phyloP scores from a whole-genome alignment of 768 basidiomycete species.

The Hygrocybe punicea region DNA sequence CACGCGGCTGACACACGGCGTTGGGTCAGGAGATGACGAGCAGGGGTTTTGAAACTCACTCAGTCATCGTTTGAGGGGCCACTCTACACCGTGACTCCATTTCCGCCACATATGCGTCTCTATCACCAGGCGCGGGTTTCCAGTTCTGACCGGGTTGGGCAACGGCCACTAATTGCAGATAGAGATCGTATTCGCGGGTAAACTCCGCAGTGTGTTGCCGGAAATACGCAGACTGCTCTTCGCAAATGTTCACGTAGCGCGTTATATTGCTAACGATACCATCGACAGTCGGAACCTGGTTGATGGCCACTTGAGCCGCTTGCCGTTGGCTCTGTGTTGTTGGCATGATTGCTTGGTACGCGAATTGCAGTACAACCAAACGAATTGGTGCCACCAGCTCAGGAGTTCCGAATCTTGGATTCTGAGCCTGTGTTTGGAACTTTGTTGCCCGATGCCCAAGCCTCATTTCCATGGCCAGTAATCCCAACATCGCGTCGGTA shows the following conservation, averaged over 20 bases:
- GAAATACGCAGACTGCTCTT: conserved; percentile 3
- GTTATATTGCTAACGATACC: not conserved
- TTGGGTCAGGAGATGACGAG: not conserved
- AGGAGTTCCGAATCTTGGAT: no score
- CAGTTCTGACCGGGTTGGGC: not conserved
- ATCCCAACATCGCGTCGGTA: no score
- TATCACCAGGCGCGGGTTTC: not conserved
- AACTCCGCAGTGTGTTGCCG: not conserved
- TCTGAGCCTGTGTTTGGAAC: no score
- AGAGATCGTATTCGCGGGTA: conserved; percentile 1
- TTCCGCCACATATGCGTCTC: conserved; percentile 1
- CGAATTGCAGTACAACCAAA: no score
- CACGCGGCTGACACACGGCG: not conserved
- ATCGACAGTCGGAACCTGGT: not conserved
- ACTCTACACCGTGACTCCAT: not conserved
- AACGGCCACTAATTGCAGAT: not conserved
- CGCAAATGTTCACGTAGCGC: conserved; percentile 1
- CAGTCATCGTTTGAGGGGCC: not conserved
- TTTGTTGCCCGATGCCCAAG: no score
- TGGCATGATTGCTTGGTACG: no score
- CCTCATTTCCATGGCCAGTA: no score
- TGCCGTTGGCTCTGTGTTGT: no score
- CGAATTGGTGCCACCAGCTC: no score
- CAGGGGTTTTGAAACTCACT: not conserved
- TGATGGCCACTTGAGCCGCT: no score